Base-by-base conservation (phyloP, 371 early-diverging fungal genomes). In the Mucor piriformis region DNA sequence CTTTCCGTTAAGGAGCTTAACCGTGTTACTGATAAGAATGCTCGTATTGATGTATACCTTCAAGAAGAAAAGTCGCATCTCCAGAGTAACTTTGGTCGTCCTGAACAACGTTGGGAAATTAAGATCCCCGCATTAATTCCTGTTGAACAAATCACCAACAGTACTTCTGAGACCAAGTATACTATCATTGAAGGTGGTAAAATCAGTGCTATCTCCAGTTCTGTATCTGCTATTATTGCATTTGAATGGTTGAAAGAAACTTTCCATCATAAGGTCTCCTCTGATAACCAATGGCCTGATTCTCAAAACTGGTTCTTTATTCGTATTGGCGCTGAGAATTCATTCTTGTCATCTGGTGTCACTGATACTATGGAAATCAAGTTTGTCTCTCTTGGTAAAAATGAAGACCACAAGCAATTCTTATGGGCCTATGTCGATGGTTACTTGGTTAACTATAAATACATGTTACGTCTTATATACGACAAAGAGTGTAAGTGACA, bases 361-460 rank as follows among this genome's bases (percentile, higher is more conserved):
- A 54, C 61, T 23, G 69, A 66, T 37, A 56, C 55, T n/a, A 40
- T 53, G n/a, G 57, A 55, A 12, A 70, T 77, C 27, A 64, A 64
- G 5, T 53, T 77, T 54, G 62, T 67, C 12, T 13, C 54, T 20
- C 61, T 77, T 27, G 43, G 58, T 29, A 65, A 72, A n/a, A 20
- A 62, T 12, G 70, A 59, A n/a, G 72, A 75, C 44, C 58, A 75
- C 40, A 71, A 71, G 44, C 73, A 72, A 12, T 73, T 70, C 61
- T 64, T 84, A 51, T 84, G 84, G 84, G 67, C 69, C 8, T 81
- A 74, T 51, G 63, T 78, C 27, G 65, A 69, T 37, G 83, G 83
- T 4, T 77, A 79, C 24, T 56, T 84, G 58, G 72, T 84, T 54
- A 84, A 84, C 69, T 77, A 80, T 56, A 73, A 75, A 50, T 76